phyloP scores from a whole-genome alignment of 805 yeast species.

The Pichia kluyveri region DNA sequence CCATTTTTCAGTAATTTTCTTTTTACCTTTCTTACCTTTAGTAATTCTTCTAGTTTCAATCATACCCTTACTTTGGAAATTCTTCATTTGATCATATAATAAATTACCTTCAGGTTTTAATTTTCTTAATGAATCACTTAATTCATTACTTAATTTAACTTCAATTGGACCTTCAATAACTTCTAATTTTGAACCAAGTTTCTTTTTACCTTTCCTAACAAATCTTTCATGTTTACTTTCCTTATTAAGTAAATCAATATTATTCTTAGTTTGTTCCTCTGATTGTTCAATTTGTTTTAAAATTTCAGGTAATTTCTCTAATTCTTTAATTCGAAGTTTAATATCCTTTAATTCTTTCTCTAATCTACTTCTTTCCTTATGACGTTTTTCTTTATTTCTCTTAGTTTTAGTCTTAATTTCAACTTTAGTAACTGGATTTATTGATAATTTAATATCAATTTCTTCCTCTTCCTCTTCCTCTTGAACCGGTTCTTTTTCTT shows the following conservation, averaged over 20 bases:
- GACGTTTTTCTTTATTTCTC: slow-evolving; percentile 62
- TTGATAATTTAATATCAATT: slow-evolving; percentile 39
- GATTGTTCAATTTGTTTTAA: slow-evolving; percentile 16
- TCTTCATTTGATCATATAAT: slow-evolving; percentile 71
- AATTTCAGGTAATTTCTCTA: slow-evolving; percentile 43
- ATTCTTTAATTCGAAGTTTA: slow-evolving; percentile 50
- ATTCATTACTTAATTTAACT: slow-evolving; percentile 81
- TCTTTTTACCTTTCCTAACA: slow-evolving; percentile 25
- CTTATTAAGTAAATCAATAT: slow-evolving; percentile 3
- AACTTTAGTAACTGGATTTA: slow-evolving; percentile 58
- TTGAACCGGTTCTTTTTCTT: slow-evolving; percentile 14
- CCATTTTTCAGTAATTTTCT: slow-evolving; percentile 85
- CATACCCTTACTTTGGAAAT: slow-evolving; percentile 75
- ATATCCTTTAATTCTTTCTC: slow-evolving; percentile 46
- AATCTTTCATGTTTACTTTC: slow-evolving; percentile 16
- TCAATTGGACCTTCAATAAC: slow-evolving; percentile 42
- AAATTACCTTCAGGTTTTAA: slow-evolving; percentile 87
- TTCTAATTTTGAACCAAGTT: slow-evolving; percentile 35
- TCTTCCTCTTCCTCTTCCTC: slow-evolving; percentile 27
- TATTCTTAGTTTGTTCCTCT: not conserved
- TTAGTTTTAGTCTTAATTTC: slow-evolving; percentile 72
- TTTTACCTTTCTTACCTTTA: slow-evolving; percentile 58
- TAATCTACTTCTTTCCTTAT: slow-evolving; percentile 48
- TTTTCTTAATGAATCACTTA: slow-evolving; percentile 74
- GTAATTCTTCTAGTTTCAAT: slow-evolving; percentile 72